Percentiles rank a stretch among this genome's conserved stretches.
Conservation (phyloP, 2,329 filamentous ascomycete species). For the Sporothrix variecibatus region DNA sequence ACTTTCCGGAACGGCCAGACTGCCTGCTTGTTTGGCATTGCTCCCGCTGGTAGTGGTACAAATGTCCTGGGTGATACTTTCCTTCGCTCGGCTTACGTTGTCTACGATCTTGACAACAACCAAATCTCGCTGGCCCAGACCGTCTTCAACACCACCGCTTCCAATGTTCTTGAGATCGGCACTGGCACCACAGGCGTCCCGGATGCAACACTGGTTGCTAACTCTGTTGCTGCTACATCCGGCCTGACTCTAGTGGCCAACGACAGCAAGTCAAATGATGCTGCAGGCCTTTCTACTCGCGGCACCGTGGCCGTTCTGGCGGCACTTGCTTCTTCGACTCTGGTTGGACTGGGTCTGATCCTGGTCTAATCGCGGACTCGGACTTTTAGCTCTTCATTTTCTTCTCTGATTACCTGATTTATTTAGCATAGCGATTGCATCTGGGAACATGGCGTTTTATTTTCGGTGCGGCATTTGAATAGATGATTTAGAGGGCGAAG, state of each 20-base stretch:
- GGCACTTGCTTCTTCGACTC: conserved; percentile 19
- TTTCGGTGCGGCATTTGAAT: background rate
- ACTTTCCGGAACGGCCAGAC: conserved; percentile 54
- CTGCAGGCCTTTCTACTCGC: background rate
- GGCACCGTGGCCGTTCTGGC: background rate
- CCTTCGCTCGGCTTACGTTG: conserved; percentile 71
- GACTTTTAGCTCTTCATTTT: conserved; percentile 47
- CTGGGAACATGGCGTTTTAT: background rate
- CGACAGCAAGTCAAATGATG: background rate
- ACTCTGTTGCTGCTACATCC: conserved; percentile 53
- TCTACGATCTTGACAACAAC: conserved; percentile 73
- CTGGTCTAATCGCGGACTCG: conserved; percentile 30
- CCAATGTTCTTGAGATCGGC: conserved; percentile 58
- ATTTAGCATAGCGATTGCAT: conserved; percentile 18
- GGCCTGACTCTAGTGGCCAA: conserved; percentile 37
- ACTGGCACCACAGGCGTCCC: conserved; percentile 54
- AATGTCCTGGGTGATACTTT: conserved; percentile 74
- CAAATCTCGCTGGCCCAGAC: conserved; percentile 71
- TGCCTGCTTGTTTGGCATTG: conserved; percentile 69
- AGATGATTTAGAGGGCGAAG: background rate
- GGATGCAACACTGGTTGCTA: conserved; percentile 52
- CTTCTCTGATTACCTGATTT: background rate
- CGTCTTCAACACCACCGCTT: conserved; percentile 57
- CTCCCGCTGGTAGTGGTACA: conserved; percentile 56
- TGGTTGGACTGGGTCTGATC: conserved; percentile 24